These are phyloP conservation scores for Baudoinia panamericana DNA, from an alignment of 495 filamentous ascomycete species.

Conservation along the genomic window DNA sequence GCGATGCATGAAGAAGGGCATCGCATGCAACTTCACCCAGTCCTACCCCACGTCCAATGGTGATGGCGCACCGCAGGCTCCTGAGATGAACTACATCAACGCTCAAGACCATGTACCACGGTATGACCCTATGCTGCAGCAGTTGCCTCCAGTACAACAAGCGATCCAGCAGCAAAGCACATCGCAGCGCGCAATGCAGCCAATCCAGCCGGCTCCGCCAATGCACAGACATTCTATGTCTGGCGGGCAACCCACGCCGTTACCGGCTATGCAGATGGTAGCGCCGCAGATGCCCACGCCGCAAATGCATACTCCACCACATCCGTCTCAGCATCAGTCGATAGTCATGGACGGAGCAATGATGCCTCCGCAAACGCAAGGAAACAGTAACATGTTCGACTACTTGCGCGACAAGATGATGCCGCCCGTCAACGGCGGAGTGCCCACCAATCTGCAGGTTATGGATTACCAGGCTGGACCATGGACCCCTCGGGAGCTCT, in stretches of 20 bases:
- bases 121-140: conserved; percentile 10
- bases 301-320: not conserved
- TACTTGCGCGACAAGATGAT: conserved; percentile 21
- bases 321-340: conserved; percentile 1
- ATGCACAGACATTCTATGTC: conserved; percentile 15
- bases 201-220: conserved; percentile 6
- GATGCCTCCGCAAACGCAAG: conserved; percentile 15
- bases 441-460: conserved; percentile 9
- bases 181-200: conserved; percentile 8
- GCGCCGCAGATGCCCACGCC: conserved; percentile 2
- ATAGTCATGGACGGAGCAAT: conserved; percentile 7
- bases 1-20: conserved; percentile 24
- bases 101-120: conserved; percentile 11
- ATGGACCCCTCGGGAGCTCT: conserved; percentile 25
- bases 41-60: not conserved
- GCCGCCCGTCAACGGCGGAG: conserved; percentile 2
- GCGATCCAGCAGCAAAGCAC: conserved; percentile 1
- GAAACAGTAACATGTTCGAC: conserved; percentile 17
- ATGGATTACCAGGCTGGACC: conserved; percentile 19
- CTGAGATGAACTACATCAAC: conserved; percentile 2
- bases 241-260: not conserved
- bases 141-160: conserved; percentile 12
- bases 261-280: conserved; percentile 15
- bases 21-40: conserved; percentile 19
- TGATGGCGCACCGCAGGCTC: conserved; percentile 4